phyloP scores from a whole-genome alignment of 495 filamentous ascomycete species.

The Podospora pseudocomata region DNA sequence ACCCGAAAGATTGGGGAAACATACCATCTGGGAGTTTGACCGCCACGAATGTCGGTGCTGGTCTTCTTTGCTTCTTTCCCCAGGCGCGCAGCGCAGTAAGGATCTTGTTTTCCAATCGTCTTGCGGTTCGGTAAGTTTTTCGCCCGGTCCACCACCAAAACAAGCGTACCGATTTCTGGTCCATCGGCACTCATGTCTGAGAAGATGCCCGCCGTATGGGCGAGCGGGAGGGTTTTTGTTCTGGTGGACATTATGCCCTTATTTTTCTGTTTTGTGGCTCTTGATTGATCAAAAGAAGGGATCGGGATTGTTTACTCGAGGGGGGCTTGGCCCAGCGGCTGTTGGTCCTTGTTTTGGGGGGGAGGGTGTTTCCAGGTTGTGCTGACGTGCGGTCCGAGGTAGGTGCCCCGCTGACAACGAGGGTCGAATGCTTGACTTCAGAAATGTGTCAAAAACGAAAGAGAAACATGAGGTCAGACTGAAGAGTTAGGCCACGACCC shows the following conservation, averaged over 20 bases:
- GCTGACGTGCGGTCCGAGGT: not conserved
- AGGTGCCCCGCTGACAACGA: not conserved
- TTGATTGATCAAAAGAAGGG: not conserved
- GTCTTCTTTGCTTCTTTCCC: constrained; percentile 99
- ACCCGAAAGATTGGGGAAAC: constrained; percentile 23
- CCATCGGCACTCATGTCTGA: constrained; percentile 94
- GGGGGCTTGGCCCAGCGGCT: not conserved
- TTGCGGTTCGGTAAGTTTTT: constrained; percentile 96
- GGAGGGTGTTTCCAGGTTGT: not conserved
- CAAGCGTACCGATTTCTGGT: constrained; percentile 87
- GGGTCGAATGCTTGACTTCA: not conserved
- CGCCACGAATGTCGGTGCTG: constrained; percentile 86
- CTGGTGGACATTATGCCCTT: constrained; percentile 43
- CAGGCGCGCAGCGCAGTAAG: constrained; percentile 88
- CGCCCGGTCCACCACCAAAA: constrained; percentile 84
- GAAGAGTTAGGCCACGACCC: not conserved
- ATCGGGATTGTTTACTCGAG: constrained; percentile 3
- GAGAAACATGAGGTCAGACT: not conserved
- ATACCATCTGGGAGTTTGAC: constrained; percentile 94
- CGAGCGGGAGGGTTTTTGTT: constrained; percentile 39
- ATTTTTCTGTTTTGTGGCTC: not conserved
- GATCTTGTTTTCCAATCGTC: constrained; percentile 97
- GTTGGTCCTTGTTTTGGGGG: not conserved
- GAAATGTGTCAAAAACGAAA: not conserved
- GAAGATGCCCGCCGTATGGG: constrained; percentile 91